phyloP scores from a whole-genome alignment of 148 eudicot species.

The Chenopodium formosanum region DNA sequence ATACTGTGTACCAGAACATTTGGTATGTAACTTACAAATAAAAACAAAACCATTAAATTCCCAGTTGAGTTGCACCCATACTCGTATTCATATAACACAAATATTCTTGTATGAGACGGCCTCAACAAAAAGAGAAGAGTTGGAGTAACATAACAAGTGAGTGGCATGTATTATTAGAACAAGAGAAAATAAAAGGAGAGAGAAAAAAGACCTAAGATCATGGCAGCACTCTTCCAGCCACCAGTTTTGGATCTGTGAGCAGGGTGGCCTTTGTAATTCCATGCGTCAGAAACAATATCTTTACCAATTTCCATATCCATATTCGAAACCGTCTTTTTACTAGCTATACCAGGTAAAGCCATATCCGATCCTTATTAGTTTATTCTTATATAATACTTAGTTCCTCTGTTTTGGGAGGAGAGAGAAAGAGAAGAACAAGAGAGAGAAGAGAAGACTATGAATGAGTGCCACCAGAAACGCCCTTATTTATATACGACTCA shows the following conservation, averaged over 20 bases:
- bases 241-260: slow-evolving; percentile 60
- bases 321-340: background rate
- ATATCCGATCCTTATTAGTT: background rate
- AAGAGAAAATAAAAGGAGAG: background rate
- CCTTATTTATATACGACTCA: slow-evolving; percentile 9
- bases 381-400: too few relatives aligned
- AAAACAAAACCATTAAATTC: too few relatives aligned
- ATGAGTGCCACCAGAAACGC: background rate
- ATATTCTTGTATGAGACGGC: too few relatives aligned
- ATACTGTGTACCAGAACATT: too few relatives aligned
- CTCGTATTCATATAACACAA: too few relatives aligned
- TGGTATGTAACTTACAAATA: too few relatives aligned
- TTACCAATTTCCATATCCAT: slow-evolving; percentile 22
- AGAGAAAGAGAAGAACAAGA: background rate
- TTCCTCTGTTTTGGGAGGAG: slow-evolving; percentile 25
- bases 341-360: slow-evolving; percentile 19
- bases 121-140: too few relatives aligned
- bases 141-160: too few relatives aligned
- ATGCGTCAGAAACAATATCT: slow-evolving; percentile 41
- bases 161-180: too few relatives aligned
- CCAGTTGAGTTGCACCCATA: too few relatives aligned
- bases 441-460: background rate
- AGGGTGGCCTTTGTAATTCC: slow-evolving; percentile 61
- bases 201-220: slow-evolving; percentile 53
- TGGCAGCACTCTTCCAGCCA: slow-evolving; percentile 74